Evolutionary conservation across 2,329 filamentous ascomycete genomes (phyloP), one percentile per base, ranked within the genome.

Genomic region (Fusarium setosum): DNA sequence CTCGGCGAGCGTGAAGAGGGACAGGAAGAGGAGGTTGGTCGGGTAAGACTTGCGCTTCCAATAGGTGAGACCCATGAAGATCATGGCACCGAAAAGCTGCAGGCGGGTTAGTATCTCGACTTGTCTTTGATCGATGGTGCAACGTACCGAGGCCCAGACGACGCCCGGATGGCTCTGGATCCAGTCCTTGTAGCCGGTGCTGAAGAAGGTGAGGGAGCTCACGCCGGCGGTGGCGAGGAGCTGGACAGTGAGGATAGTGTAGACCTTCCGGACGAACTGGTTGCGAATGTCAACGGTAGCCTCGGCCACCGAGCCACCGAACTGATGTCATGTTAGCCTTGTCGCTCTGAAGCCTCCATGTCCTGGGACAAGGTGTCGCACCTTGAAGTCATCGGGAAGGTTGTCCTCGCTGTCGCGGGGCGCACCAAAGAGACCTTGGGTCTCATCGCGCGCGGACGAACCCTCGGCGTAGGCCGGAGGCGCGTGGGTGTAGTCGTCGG

Each of bases 11-110:
- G 96, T 99, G 81, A 99, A 99, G 48, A 88, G 92, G 35, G 88
- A 86, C 56, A 99, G 89, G 86, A 99, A 98, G 59, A 97, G 82
- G 4, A 99, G 88, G 80, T 99, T 99, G 62, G 92, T 94, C 1
- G 96, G 96, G 79, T 97, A 97, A 21, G 92, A 94, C 80, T 96
- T 95, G 81, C 93, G 92, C 82, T 97, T 97, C 93, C 94, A 97
- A 84, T 90, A 97, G 32, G 94, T 97, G 61, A 96, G 84, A 71
- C 92, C 83, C 87, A 97, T 91, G 82, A 96, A 94, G 65, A 84
- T 90, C 75, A 97, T 90, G 58, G 94, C 88, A 67, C 92, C 92
- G 77, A 97, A 87, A 71, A 97, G 86, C 81, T 89, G 58, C 48
- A 29, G 17, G 29, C 35, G 21, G 44, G 68, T 75, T 68, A 73